Conservation (phyloP, 495 filamentous ascomycete species). For the Lasiosphaeris hirsuta region DNA sequence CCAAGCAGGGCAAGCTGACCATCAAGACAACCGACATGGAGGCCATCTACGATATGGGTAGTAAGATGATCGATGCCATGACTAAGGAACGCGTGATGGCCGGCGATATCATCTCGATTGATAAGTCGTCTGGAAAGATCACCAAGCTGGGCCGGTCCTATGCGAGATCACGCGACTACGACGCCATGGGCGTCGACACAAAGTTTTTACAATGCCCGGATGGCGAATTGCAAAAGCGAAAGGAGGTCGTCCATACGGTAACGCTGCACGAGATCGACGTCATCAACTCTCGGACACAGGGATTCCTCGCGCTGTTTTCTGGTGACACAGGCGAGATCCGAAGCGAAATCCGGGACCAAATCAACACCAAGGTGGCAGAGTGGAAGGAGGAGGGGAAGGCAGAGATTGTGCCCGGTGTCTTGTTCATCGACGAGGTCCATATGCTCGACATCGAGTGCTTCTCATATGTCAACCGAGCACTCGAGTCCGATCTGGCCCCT, state of each 20-base stretch:
- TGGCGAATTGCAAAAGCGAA: constrained; percentile 94
- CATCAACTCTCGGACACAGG: constrained; percentile 96
- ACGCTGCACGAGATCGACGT: constrained; percentile 98
- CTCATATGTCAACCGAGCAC: constrained; percentile 94
- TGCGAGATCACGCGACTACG: constrained; percentile 92
- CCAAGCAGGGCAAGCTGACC: constrained; percentile 97
- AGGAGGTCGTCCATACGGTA: constrained; percentile 95
- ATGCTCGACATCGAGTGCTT: constrained; percentile 99
- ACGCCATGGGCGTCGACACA: constrained; percentile 97
- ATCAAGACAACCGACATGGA: constrained; percentile 99
- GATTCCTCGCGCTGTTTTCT: constrained; percentile 92
- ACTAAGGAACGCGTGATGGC: constrained; percentile 98
- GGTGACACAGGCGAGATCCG: constrained; percentile 98
- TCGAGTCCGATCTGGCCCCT: constrained; percentile 89
- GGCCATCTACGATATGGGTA: constrained; percentile 98
- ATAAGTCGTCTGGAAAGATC: constrained; percentile 96
- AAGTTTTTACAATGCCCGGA: constrained; percentile 99
- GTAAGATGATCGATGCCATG: constrained; percentile 99
- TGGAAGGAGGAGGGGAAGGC: constrained; percentile 99
- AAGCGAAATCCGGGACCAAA: constrained; percentile 95
- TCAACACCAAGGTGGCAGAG: constrained; percentile 95
- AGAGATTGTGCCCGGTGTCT: constrained; percentile 92
- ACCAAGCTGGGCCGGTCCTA: constrained; percentile 93
- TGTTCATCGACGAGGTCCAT: constrained; percentile 99
- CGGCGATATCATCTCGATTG: constrained; percentile 95